Conservation (phyloP, 1,284 basidiomycete species). For the Melampsora americana region DNA sequence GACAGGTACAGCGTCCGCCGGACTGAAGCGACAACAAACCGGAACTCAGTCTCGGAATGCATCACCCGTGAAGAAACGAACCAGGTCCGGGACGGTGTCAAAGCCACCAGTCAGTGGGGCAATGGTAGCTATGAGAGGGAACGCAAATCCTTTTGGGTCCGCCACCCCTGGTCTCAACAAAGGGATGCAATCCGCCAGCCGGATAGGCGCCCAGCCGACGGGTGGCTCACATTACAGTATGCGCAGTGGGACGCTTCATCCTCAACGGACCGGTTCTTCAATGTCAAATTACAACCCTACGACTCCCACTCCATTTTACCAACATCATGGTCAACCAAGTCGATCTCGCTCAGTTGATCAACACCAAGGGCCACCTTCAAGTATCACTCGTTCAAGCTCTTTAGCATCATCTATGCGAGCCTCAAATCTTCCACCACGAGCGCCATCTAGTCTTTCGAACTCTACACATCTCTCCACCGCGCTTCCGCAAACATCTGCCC, state of each 20-base stretch:
- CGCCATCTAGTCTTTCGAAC: background rate
- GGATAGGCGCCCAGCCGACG: conserved; percentile 5
- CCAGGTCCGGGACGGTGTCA: conserved; percentile 12
- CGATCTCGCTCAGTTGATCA: background rate
- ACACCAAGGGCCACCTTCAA: too few relatives aligned
- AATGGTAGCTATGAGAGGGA: conserved; percentile 10
- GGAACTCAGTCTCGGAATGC: conserved; percentile 15
- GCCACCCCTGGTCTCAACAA: conserved; percentile 7
- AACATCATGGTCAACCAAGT: background rate
- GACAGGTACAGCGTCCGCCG: conserved; percentile 5
- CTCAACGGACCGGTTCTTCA: conserved; percentile 35
- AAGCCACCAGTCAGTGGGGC: conserved; percentile 15
- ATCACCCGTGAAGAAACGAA: conserved; percentile 35
- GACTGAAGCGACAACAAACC: conserved; percentile 40
- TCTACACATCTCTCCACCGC: background rate
- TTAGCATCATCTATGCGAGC: background rate
- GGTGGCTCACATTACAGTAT: conserved; percentile 13
- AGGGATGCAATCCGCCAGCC: too few relatives aligned
- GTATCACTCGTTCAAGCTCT: too few relatives aligned
- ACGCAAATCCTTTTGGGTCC: conserved; percentile 31
- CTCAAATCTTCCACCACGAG: background rate
- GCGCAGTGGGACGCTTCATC: conserved; percentile 10
- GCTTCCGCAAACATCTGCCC: background rate
- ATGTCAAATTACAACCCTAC: conserved; percentile 40
- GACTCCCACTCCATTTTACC: conserved; percentile 23